Base-by-base conservation (phyloP, 2,329 filamentous ascomycete genomes). In the Fusarium sp. region DNA sequence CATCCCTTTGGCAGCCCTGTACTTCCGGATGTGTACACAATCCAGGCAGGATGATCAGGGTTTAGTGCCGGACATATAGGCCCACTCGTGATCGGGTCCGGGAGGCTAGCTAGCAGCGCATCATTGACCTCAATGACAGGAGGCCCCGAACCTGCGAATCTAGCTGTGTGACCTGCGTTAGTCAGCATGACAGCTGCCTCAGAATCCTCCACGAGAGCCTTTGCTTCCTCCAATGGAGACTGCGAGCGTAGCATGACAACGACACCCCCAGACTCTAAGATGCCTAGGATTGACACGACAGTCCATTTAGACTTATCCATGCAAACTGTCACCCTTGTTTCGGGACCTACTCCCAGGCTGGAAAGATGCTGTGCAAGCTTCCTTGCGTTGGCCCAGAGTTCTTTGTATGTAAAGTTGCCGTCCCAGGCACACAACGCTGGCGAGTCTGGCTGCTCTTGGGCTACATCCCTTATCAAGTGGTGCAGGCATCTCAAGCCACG, bases 1-100 rank as follows among this genome's bases (percentile, higher is more conserved):
- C 50, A 46, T 14, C 53, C 53, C 14, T 56, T 56, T 1, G 53
- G 53, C 2, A 51, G 13, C 5, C 53, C 53, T 10, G 53, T 56
- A 17, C 45, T 51, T 51, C 53, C 53, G 15, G 53, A 56, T 6
- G 52, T 55, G 26, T 55, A 55, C 2, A 55, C 52, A 0, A 55
- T 17, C 52, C 52, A 55, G 3, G 52, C 33, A 0, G 52, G 24
- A 14, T 55, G 49, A 11, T 19, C 22, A 4, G 52, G 26, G 5
- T 50, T 33, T 2, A 55, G 24, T 2, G 19, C 19, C 1, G 52
- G 33, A 4, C 35, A 37, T 11, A 37, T 19, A 37, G 35, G 35
- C 5, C 17, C 35, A 37, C 17, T 37, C 7, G 17, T 17, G 17
- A n/a, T 37, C 2, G 35, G 17, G 35, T 37, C 17, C 17, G 17